Conservation (phyloP, 2,329 filamentous ascomycete species). For the Colletotrichum camelliae region DNA sequence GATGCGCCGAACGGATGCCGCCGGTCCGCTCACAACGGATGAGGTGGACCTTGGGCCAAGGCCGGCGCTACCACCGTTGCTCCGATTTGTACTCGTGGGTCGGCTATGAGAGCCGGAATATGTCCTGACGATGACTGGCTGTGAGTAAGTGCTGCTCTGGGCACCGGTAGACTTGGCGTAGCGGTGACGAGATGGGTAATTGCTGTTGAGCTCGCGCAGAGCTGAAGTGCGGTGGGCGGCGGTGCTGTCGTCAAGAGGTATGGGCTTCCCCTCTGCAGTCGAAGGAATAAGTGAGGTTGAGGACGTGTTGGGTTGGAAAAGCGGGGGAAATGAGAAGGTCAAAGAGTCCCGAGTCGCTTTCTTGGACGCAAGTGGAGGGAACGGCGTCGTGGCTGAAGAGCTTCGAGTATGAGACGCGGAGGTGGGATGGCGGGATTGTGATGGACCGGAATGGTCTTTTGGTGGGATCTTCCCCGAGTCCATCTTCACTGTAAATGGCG, state of each 20-base stretch:
- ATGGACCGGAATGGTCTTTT: conserved; percentile 8
- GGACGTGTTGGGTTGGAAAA: conserved; percentile 54
- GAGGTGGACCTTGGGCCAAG: background rate
- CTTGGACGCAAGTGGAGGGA: conserved; percentile 15
- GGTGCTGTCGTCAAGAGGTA: conserved; percentile 61
- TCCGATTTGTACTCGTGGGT: conserved; percentile 32
- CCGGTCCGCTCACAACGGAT: conserved; percentile 18
- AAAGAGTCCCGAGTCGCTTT: conserved; percentile 35
- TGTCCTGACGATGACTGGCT: conserved; percentile 70
- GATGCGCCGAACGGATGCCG: conserved; percentile 25
- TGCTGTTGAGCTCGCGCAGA: conserved; percentile 63
- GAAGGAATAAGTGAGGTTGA: conserved; percentile 59
- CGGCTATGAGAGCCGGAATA: conserved; percentile 56
- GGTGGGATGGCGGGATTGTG: background rate
- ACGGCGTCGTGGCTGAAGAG: background rate
- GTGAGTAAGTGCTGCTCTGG: conserved; percentile 64
- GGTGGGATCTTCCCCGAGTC: background rate
- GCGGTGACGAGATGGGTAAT: conserved; percentile 61
- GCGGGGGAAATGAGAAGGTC: conserved; percentile 54
- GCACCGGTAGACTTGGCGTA: conserved; percentile 63
- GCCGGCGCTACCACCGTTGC: background rate
- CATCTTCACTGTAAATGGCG: conserved; percentile 9
- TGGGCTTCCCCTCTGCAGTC: conserved; percentile 60
- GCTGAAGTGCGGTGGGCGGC: conserved; percentile 64
- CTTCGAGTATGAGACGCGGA: background rate